Conservation (phyloP, 176 grass and related monocot genomes). For the Elymus sibiricus region DNA sequence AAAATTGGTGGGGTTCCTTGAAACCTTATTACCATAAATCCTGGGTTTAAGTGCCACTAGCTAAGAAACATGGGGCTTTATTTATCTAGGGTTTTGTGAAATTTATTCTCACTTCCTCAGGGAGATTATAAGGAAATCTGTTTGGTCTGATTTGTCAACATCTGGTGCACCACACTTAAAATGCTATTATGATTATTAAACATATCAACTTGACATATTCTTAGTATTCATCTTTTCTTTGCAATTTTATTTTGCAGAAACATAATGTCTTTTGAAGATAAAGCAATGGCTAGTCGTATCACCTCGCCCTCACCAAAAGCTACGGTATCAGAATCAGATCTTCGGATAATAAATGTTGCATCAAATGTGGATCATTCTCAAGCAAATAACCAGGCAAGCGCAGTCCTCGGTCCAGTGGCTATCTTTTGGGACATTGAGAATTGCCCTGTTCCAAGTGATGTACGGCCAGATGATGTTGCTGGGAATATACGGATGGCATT, state of each 20-base stretch:
- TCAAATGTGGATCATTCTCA: slow-evolving; percentile 45
- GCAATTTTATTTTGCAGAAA: slow-evolving; percentile 36
- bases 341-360: slow-evolving; percentile 27
- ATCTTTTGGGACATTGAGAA: slow-evolving; percentile 99
- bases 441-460: slow-evolving; percentile 81
- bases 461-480: slow-evolving; percentile 86
- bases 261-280: slow-evolving; percentile 63
- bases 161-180: background rate
- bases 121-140: background rate
- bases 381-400: slow-evolving; percentile 30
- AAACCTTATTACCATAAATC: background rate
- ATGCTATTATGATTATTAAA: background rate
- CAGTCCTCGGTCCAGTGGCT: slow-evolving; percentile 59
- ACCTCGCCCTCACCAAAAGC: slow-evolving; percentile 48
- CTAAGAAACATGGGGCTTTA: background rate
- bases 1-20: background rate
- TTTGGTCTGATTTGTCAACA: background rate
- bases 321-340: slow-evolving; percentile 30
- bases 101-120: background rate
- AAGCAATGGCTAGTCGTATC: slow-evolving; percentile 46
- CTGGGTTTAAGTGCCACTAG: background rate
- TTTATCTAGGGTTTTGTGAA: background rate
- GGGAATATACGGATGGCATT: slow-evolving; percentile 79
- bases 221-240: slow-evolving; percentile 1
- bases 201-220: background rate